Percentiles rank a stretch among this genome's conserved stretches.
phyloP scores from a whole-genome alignment of 2,329 filamentous ascomycete genomes.

The Cadophora luteo-olivacea region DNA sequence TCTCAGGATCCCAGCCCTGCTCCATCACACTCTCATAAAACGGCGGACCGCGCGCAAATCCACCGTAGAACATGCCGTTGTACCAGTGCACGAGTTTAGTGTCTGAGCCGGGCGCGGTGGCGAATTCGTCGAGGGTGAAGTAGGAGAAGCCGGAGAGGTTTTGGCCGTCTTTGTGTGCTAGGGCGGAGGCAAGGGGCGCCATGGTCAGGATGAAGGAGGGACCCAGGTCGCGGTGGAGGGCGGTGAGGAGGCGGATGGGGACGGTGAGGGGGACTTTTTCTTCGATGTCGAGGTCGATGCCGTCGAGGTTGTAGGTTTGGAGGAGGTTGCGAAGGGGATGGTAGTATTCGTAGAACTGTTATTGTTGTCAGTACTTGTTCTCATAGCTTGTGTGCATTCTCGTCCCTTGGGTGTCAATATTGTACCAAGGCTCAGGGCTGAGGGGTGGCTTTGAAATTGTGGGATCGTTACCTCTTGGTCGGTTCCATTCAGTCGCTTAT shows the following conservation, averaged over 20 bases:
- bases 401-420: no score
- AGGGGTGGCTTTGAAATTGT: neutral
- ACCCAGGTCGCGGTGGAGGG: conserved; percentile 71
- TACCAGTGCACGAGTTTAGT: conserved; percentile 72
- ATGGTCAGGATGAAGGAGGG: conserved; percentile 75
- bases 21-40: conserved; percentile 58
- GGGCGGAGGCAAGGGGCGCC: conserved; percentile 78
- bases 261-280: conserved; percentile 73
- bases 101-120: conserved; percentile 36
- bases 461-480: conserved; percentile 40
- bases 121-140: conserved; percentile 65
- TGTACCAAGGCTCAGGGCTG: no score
- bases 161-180: conserved; percentile 60
- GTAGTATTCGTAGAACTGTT: conserved; percentile 74
- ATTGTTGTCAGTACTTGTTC: neutral
- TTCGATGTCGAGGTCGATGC: conserved; percentile 79
- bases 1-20: conserved; percentile 72
- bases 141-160: conserved; percentile 85
- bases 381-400: no score
- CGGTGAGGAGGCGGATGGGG: conserved; percentile 68
- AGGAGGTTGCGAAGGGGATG: conserved; percentile 69
- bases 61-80: conserved; percentile 90
- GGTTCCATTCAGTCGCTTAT: conserved; percentile 67
- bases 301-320: conserved; percentile 64
- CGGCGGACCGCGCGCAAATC: conserved; percentile 54